Evolutionary conservation across 129 eudicot genomes (phyloP), one percentile per base, ranked within the genome.

Genomic region (Erigeron canadensis): DNA sequence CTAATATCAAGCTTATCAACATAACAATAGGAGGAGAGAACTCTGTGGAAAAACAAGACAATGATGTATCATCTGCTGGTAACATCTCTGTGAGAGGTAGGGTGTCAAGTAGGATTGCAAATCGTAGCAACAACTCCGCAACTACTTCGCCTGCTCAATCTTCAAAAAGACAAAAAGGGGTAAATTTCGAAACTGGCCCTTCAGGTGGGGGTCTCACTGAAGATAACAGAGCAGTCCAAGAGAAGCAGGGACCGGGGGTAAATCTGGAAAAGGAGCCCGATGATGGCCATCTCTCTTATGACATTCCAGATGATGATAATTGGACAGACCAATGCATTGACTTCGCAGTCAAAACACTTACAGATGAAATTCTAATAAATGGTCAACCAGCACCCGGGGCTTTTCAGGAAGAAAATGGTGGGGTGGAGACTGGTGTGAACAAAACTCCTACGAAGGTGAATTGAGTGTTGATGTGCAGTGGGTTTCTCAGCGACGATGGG

Each of bases 261-360:
- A 80, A 59, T 64, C 23, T 70, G 51, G 83, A 81, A 73, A 73
- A 81, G 57, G 73, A 40, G 53, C 66, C 65, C 38, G 75, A 68
- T 44, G 81, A 66, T 40, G 63, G 67, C 22, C 79, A 75, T 13
- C 70, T 81, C 65, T 23, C 75, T 44, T 85, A 74, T 67, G 80
- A 85, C 13, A 74, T 85, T 51, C 69, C 69, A 19, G 82, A 70
- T 47, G 91, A 45, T 23, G 84, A 23, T 74, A 69, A 15, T 34
- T 85, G 91, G 96, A 67, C 90, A 5, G 93, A 91, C 63, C 97
- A 89, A 4, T 87, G 90, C 75, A 72, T 86, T 10, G 97, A 91
- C 63, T 91, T 88, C 78, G 97, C 96, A 1, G 85, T 79, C 44
- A 91, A 88, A 75, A 88, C 95, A 37, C 91, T 91, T 16, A 80